phyloP scores from a whole-genome alignment of 768 basidiomycete genomes.

The Auricularia auricula-judae region DNA sequence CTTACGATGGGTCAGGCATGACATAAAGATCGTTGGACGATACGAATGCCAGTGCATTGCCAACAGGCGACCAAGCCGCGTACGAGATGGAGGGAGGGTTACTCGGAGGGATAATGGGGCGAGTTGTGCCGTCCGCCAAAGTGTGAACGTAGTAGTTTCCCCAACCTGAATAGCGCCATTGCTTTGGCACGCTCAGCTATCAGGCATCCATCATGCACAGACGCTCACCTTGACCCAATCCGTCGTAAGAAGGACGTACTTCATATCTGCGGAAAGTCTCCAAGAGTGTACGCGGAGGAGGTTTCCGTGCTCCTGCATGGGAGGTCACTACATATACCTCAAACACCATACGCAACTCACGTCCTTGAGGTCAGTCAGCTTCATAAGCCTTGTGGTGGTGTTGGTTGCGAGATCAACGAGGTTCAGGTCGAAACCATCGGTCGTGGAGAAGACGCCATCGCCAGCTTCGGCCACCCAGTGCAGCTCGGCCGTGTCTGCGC shows the following conservation, averaged over 20 bases:
- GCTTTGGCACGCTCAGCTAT: conserved; percentile 29
- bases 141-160: conserved; percentile 92
- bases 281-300: conserved; percentile 45
- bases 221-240: conserved; percentile 54
- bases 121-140: conserved; percentile 54
- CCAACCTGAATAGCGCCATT: conserved; percentile 89
- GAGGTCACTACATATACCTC: conserved; percentile 2
- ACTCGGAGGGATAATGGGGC: conserved; percentile 57
- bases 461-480: conserved; percentile 94
- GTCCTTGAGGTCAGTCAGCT: conserved; percentile 47
- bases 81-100: conserved; percentile 64
- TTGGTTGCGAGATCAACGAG: conserved; percentile 77
- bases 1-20: conserved; percentile 54
- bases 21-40: conserved; percentile 83
- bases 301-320: conserved; percentile 41
- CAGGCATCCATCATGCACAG: background rate
- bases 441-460: conserved; percentile 80
- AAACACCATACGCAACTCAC: conserved; percentile 26
- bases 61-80: conserved; percentile 72
- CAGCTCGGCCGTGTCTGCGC: conserved; percentile 31
- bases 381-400: conserved; percentile 49
- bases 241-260: conserved; percentile 74
- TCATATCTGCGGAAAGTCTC: conserved; percentile 86
- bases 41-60: conserved; percentile 79
- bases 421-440: conserved; percentile 51